Evolutionary conservation across 1,284 basidiomycete species (phyloP), one percentile per base, ranked within the genome.

Genomic region (Quambalaria eucalypti): DNA sequence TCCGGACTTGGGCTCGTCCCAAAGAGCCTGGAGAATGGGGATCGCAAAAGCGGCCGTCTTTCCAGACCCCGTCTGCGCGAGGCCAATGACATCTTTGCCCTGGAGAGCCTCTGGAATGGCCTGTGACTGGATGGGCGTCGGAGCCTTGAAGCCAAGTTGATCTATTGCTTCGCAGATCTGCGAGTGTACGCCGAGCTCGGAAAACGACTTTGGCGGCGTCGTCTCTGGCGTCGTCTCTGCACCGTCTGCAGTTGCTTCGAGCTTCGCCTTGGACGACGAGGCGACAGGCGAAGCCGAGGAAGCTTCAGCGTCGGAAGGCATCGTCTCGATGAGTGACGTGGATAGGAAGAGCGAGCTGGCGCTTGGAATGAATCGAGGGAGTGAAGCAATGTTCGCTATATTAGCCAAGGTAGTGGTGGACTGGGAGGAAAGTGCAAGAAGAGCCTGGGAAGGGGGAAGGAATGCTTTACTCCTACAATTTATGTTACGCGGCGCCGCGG

Each of bases 21-120:
- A 98, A 71, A 98, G 79, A 62, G 89, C 90, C 78, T 99, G 93
- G 33, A 99, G 80, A 59, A 99, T 93, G 4, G 95, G 95, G 4
- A 98, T 80, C 19, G 88, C 88, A 78, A 98, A 98, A 2, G 95
- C 95, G 9, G 92, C 95, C 1, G 95, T 98, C 79, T 98, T 98
- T 64, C 95, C 95, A 16, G 88, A 92, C 48, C 95, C 95, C 1
- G 95, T 99, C 69, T 90, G 87, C 23, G 95, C 95, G 19, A 98
- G 87, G 25, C 95, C 95, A 59, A 99, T 98, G 63, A 99, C 90
- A 78, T 99, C 95, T 69, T 87, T 83, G 0, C 90, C 90, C 71
- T 87, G 81, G 1, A 99, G 78, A 12, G 93, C 93, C 78, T 86
- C 84, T 0, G 95, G 95, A 53, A 99, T 84, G n/a, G 83, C 81